Conservation (phyloP, 164 flowering plant genomes). For the Liriodendron chinense region DNA sequence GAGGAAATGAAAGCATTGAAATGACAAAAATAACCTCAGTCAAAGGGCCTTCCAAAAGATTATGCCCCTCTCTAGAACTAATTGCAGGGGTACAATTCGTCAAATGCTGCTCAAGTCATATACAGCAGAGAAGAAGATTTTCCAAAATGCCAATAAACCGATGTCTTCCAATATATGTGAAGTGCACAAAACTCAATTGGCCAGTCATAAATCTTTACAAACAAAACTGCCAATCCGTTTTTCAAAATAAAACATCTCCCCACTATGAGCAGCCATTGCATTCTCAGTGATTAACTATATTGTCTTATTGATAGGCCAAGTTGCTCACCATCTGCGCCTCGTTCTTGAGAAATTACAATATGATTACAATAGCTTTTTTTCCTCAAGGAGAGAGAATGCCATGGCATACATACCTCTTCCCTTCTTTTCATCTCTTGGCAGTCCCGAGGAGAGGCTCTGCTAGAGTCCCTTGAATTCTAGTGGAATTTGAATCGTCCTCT, state of each 20-base stretch:
- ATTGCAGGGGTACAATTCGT: too few relatives aligned
- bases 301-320: conserved; percentile 1
- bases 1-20: too few relatives aligned
- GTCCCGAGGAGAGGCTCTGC: conserved; percentile 16
- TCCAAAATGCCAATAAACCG: too few relatives aligned
- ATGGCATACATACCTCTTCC: background rate
- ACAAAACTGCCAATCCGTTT: background rate
- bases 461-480: conserved; percentile 9
- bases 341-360: background rate
- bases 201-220: background rate
- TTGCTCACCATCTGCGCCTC: background rate
- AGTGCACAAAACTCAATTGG: too few relatives aligned
- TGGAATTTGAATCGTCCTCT: conserved; percentile 13
- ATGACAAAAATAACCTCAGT: too few relatives aligned
- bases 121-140: too few relatives aligned
- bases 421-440: conserved; percentile 3
- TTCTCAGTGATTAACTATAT: background rate
- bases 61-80: too few relatives aligned
- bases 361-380: background rate
- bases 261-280: background rate
- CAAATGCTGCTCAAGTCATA: too few relatives aligned
- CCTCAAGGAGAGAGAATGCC: background rate
- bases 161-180: too few relatives aligned
- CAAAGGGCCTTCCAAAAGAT: too few relatives aligned
- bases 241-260: background rate